Evolutionary conservation across 257 asterid species (phyloP).

Genomic region (Hygrophila difformis): DNA sequence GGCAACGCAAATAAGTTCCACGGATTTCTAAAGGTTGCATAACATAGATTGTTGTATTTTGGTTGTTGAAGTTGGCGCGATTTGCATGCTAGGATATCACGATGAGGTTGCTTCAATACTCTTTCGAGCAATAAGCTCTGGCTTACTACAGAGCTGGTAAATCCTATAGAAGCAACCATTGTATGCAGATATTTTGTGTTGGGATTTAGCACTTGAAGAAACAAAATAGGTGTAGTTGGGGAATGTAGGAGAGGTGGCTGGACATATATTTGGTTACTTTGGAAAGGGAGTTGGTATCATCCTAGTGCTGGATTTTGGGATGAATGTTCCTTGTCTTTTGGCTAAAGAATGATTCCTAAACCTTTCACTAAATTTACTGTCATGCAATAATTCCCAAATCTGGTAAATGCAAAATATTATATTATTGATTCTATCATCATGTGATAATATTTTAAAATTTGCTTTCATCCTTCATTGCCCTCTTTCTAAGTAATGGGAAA

Average conservation of each 20-base stretch:
- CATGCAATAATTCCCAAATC: no score
- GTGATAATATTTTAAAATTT: no score
- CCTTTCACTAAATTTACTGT: no score
- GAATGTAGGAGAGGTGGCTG: neutral
- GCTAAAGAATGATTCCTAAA: slow-evolving; percentile 23
- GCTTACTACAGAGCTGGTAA: slow-evolving; percentile 7
- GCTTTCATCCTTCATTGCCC: no score
- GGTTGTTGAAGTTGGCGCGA: slow-evolving; percentile 9
- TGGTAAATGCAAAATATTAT: no score
- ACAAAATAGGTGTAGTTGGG: neutral
- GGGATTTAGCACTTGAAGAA: neutral
- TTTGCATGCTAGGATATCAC: neutral
- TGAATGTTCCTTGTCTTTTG: slow-evolving; percentile 22
- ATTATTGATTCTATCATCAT: no score
- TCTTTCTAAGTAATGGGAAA: no score
- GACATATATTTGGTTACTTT: slow-evolving; percentile 21
- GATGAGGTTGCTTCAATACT: neutral
- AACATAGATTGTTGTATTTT: neutral
- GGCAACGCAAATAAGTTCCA: slow-evolving; percentile 14
- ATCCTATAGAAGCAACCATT: slow-evolving; percentile 25
- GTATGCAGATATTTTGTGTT: slow-evolving; percentile 1
- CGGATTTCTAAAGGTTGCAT: slow-evolving; percentile 17
- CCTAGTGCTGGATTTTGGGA: neutral
- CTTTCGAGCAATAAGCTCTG: slow-evolving; percentile 8
- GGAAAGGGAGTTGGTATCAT: slow-evolving; percentile 24